Percentiles rank a stretch among this genome's conserved stretches.
Conservation (phyloP, 805 yeast genomes). For the Candida nanaspora region DNA sequence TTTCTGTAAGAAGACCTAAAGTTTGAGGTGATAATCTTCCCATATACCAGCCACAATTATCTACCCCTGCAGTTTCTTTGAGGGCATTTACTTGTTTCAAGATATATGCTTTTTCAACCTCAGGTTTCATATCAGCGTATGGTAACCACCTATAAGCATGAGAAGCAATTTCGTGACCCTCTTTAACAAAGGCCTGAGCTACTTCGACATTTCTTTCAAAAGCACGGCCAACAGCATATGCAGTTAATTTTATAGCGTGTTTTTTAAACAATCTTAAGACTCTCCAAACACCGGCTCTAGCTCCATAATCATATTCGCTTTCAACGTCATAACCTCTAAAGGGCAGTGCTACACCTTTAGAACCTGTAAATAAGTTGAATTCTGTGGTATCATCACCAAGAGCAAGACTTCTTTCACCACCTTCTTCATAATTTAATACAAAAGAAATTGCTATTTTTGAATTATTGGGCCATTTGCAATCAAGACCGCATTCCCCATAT, state of each 20-base stretch:
- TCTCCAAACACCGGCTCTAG: conserved; percentile 14
- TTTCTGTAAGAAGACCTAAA: conserved; percentile 26
- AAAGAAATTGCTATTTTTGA: conserved; percentile 17
- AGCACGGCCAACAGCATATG: conserved; percentile 33
- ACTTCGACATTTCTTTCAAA: conserved; percentile 26
- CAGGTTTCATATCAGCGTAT: conserved; percentile 21
- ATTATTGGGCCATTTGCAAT: conserved; percentile 16
- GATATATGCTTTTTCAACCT: conserved; percentile 26
- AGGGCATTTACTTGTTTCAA: conserved; percentile 21
- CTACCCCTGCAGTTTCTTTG: conserved; percentile 25
- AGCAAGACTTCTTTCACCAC: conserved; percentile 14
- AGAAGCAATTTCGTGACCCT: conserved; percentile 31
- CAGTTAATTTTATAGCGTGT: conserved; percentile 24
- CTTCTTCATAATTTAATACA: conserved; percentile 22
- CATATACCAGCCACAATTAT: conserved; percentile 30
- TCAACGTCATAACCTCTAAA: conserved; percentile 7
- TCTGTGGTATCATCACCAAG: conserved; percentile 12
- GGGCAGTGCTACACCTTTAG: conserved; percentile 2
- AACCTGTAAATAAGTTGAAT: conserved; percentile 1
- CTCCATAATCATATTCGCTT: conserved; percentile 9
- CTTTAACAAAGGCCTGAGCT: conserved; percentile 27
- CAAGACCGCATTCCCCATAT: conserved; percentile 20
- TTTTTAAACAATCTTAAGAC: conserved; percentile 26
- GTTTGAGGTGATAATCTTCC: conserved; percentile 27
- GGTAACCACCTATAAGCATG: conserved; percentile 32